Conservation (phyloP, 148 eudicot genomes). For the Diospyros lotus region DNA sequence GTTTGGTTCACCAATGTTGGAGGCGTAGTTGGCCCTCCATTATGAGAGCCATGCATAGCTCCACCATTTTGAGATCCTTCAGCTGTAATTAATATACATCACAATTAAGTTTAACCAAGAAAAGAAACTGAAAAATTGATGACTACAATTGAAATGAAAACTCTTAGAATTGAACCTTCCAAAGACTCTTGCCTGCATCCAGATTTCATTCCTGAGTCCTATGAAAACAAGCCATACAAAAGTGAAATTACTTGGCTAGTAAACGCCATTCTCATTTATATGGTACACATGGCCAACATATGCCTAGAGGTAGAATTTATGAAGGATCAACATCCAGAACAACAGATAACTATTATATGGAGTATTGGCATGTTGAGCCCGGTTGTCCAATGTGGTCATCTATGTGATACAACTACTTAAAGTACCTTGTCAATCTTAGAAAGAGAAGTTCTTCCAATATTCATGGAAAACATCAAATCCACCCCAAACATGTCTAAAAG, state of each 20-base stretch:
- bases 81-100: slow-evolving; percentile 30
- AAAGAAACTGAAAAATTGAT: slow-evolving; percentile 5
- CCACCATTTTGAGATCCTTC: slow-evolving; percentile 74
- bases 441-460: no score
- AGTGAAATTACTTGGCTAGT: not conserved
- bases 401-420: no score
- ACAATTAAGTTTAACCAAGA: slow-evolving; percentile 8
- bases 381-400: no score
- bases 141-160: slow-evolving; percentile 11
- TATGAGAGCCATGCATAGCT: slow-evolving; percentile 51
- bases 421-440: no score
- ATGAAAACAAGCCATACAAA: not conserved
- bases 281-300: not conserved
- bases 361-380: no score
- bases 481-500: not conserved
- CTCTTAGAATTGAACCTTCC: slow-evolving; percentile 46
- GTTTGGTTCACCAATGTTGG: slow-evolving; percentile 59
- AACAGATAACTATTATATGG: not conserved
- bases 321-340: not conserved
- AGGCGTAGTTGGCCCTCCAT: slow-evolving; percentile 54
- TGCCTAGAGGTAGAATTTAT: not conserved
- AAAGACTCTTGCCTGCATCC: slow-evolving; percentile 57
- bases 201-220: slow-evolving; percentile 70
- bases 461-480: no score
- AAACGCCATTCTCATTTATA: not conserved